Conservation (phyloP, 768 basidiomycete genomes). For the Kwoniella sp. region DNA sequence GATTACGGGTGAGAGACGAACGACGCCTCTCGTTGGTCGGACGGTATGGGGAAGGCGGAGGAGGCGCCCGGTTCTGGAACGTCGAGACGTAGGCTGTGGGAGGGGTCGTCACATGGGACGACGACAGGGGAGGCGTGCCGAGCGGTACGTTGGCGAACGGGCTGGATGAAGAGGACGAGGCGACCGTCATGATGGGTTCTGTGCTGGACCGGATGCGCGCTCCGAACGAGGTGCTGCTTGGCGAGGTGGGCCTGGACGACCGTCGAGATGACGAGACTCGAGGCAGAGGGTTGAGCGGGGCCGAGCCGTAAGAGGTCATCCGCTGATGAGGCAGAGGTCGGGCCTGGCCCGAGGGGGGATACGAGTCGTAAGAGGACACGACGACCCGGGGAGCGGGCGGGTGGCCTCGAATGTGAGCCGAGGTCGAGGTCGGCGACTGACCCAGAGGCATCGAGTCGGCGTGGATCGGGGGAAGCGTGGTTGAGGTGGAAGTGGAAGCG, state of each 20-base stretch:
- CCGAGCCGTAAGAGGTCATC: slow-evolving; percentile 13
- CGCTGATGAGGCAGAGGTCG: slow-evolving; percentile 14
- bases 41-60: slow-evolving; percentile 42
- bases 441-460: background rate
- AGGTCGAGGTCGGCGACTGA: background rate
- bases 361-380: slow-evolving; percentile 14
- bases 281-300: slow-evolving; percentile 6
- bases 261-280: slow-evolving; percentile 4
- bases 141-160: slow-evolving; percentile 4
- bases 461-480: background rate
- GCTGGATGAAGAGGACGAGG: background rate
- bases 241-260: slow-evolving; percentile 34
- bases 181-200: slow-evolving; percentile 3
- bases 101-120: slow-evolving; percentile 38
- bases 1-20: slow-evolving; percentile 14
- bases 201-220: slow-evolving; percentile 15
- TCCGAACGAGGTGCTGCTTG: slow-evolving; percentile 35
- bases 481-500: slow-evolving; percentile 1
- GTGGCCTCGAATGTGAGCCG: background rate
- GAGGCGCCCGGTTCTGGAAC: slow-evolving; percentile 26
- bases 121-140: slow-evolving; percentile 21
- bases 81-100: slow-evolving; percentile 38
- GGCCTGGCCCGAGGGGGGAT: background rate
- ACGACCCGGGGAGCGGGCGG: slow-evolving; percentile 13
- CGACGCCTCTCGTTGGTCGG: slow-evolving; percentile 30